A percentile compares a stretch with the other conserved stretches of the same genome.
Evolutionary conservation across 2,329 filamentous ascomycete species (phyloP).

Genomic region (Aureobasidium uvarum): DNA sequence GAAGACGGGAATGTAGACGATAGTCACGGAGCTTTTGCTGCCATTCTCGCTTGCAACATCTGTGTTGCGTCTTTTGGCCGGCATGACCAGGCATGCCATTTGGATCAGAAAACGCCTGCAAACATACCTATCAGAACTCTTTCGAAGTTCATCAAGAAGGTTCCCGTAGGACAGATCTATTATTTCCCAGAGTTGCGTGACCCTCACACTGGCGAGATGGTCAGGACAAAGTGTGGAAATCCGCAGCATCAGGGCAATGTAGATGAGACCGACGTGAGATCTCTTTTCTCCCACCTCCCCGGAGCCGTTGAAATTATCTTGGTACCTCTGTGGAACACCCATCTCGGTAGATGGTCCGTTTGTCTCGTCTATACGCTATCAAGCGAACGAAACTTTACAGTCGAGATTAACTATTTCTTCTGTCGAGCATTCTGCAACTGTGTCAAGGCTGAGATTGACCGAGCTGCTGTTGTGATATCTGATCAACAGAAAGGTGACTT

Average conservation of each 20-base stretch:
- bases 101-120: not conserved
- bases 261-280: constrained; percentile 29
- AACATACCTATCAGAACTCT: constrained; percentile 15
- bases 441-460: constrained; percentile 41
- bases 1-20: not conserved
- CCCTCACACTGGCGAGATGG: not conserved
- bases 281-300: constrained; percentile 43
- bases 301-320: constrained; percentile 50
- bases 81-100: not conserved
- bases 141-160: constrained; percentile 14
- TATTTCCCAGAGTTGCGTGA: constrained; percentile 10
- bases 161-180: constrained; percentile 1
- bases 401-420: constrained; percentile 41
- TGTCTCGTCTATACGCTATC: constrained; percentile 47
- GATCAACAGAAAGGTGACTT: constrained; percentile 52
- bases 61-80: not conserved
- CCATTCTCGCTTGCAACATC: constrained; percentile 10
- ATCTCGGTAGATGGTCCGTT: constrained; percentile 35
- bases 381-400: constrained; percentile 40
- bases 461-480: constrained; percentile 39
- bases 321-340: constrained; percentile 52
- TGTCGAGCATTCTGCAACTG: constrained; percentile 42
- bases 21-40: not conserved
- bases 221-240: not conserved
- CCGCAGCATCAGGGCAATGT: not conserved